Conservation (phyloP, 2,329 filamentous ascomycete species). For the Clonostachys rosea region DNA sequence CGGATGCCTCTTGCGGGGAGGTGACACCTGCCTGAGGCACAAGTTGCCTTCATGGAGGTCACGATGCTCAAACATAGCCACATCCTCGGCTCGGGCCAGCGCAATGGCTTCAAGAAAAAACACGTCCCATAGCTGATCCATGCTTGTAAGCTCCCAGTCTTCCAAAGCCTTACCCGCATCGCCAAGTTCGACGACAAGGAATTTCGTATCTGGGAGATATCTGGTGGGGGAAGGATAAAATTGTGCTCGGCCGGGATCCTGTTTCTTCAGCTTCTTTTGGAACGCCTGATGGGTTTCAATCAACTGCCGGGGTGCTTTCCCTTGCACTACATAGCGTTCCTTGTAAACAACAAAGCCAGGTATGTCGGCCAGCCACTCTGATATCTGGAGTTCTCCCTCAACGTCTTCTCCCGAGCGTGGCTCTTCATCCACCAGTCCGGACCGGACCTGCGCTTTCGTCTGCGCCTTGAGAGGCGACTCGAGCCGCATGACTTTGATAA, state of each 20-base stretch:
- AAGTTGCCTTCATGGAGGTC: conserved; percentile 64
- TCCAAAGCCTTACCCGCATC: conserved; percentile 59
- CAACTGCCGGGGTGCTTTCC: conserved; percentile 46
- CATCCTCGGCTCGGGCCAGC: conserved; percentile 52
- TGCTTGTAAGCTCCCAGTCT: conserved; percentile 43
- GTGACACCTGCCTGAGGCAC: conserved; percentile 43
- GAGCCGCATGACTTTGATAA: conserved; percentile 61
- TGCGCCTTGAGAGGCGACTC: conserved; percentile 52
- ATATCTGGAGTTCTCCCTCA: conserved; percentile 56
- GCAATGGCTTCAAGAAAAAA: conserved; percentile 58
- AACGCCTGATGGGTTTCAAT: conserved; percentile 57
- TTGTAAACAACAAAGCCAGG: conserved; percentile 65
- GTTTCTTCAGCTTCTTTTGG: conserved; percentile 46
- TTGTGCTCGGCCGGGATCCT: conserved; percentile 51
- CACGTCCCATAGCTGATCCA: conserved; percentile 57
- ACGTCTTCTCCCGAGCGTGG: conserved; percentile 50
- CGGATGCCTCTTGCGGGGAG: conserved; percentile 21
- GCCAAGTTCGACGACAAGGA: conserved; percentile 58
- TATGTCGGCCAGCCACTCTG: conserved; percentile 59
- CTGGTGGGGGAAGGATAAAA: conserved; percentile 59
- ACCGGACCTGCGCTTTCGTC: conserved; percentile 49
- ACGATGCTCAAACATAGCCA: conserved; percentile 60
- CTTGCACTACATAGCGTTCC: conserved; percentile 55
- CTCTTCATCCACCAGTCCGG: conserved; percentile 54
- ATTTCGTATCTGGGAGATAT: conserved; percentile 52